phyloP scores from a whole-genome alignment of 1,139 yeast genomes.

The Meyerozyma elateridarum region DNA sequence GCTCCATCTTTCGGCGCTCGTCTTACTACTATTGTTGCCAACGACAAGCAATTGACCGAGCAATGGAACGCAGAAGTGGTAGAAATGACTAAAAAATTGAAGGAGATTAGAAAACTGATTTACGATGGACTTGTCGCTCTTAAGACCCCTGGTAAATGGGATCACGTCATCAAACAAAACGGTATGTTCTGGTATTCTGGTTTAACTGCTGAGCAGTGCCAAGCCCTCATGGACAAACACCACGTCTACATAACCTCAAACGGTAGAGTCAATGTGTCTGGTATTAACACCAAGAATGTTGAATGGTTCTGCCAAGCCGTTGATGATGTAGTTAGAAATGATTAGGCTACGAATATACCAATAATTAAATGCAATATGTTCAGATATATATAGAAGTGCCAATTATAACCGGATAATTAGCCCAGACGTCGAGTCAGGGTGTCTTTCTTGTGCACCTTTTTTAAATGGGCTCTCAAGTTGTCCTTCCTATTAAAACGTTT shows the following conservation, averaged over 20 bases:
- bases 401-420: no score
- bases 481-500: constrained; percentile 60
- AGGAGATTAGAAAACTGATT: constrained; percentile 24
- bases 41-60: constrained; percentile 19
- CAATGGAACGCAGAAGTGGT: constrained; percentile 35
- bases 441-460: constrained; percentile 52
- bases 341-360: constrained; percentile 7
- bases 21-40: constrained; percentile 27
- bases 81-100: constrained; percentile 26
- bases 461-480: constrained; percentile 57
- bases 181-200: constrained; percentile 57
- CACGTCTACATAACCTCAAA: constrained; percentile 34
- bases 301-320: constrained; percentile 32
- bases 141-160: constrained; percentile 52
- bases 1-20: constrained; percentile 47
- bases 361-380: constrained; percentile 4
- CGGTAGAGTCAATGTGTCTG: constrained; percentile 44
- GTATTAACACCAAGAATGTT: constrained; percentile 33
- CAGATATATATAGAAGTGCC: constrained; percentile 4
- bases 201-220: constrained; percentile 28
- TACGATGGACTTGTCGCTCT: constrained; percentile 24
- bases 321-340: constrained; percentile 34
- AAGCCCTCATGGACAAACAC: constrained; percentile 25
- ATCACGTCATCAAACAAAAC: constrained; percentile 83
- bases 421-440: no score